phyloP scores from a whole-genome alignment of 345 rosid species.

The Luvunga scandens region DNA sequence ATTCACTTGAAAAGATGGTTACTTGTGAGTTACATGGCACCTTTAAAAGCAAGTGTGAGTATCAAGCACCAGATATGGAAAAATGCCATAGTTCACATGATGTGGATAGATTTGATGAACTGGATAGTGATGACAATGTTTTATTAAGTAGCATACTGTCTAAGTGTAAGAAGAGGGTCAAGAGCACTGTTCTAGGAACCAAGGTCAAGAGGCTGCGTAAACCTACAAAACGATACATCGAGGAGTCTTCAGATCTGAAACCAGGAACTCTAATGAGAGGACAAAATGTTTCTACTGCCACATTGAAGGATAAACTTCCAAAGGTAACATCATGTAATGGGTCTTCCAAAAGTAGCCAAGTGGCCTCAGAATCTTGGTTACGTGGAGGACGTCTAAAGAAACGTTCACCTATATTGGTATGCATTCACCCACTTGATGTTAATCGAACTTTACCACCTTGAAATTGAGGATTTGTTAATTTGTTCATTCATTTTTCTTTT shows the following conservation, averaged over 20 bases:
- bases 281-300: conserved; percentile 18
- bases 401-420: conserved; percentile 33
- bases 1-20: conserved; percentile 23
- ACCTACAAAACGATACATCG: conserved; percentile 52
- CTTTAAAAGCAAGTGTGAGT: conserved; percentile 20
- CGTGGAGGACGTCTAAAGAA: conserved; percentile 43
- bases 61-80: conserved; percentile 22
- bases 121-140: conserved; percentile 50
- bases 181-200: conserved; percentile 26
- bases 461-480: background rate
- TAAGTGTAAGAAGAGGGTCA: conserved; percentile 27
- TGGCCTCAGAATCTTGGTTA: conserved; percentile 33
- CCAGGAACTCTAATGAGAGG: conserved; percentile 11
- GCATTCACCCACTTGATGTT: conserved; percentile 7
- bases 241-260: conserved; percentile 40
- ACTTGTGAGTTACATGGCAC: conserved; percentile 16
- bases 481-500: background rate
- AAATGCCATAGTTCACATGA: conserved; percentile 18
- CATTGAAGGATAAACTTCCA: conserved; percentile 24
- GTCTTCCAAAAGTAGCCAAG: conserved; percentile 22
- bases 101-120: conserved; percentile 25
- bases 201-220: conserved; percentile 40
- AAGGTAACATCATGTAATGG: conserved; percentile 27
- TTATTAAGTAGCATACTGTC: conserved; percentile 34
- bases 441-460: background rate